These are phyloP conservation scores for Blastobotrys apis DNA, from an alignment of 1,139 yeast genomes.

Conservation along the genomic window DNA sequence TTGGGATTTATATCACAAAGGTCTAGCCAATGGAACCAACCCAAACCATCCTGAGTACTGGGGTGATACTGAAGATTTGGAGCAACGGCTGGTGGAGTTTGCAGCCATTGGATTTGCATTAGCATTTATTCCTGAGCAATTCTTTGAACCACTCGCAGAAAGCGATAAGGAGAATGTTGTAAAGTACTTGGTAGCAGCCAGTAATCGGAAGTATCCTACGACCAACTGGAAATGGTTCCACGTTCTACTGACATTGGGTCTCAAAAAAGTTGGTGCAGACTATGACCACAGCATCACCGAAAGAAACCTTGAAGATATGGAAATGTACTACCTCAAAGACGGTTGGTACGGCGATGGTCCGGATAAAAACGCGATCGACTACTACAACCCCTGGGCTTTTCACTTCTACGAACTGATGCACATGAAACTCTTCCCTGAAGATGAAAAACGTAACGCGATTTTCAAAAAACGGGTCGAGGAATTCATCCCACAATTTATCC, in stretches of 20 bases:
- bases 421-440: conserved; percentile 19
- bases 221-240: conserved; percentile 35
- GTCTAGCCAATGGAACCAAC: conserved; percentile 32
- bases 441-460: conserved; percentile 20
- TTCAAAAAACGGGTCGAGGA: conserved; percentile 25
- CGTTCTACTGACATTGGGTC: conserved; percentile 31
- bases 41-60: conserved; percentile 32
- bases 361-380: conserved; percentile 28
- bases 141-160: conserved; percentile 32
- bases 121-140: conserved; percentile 25
- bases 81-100: conserved; percentile 33
- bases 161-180: conserved; percentile 25
- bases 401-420: conserved; percentile 33
- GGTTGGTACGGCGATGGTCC: conserved; percentile 38
- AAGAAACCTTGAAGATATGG: conserved; percentile 26
- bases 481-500: conserved; percentile 27
- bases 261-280: conserved; percentile 28
- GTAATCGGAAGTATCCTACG: conserved; percentile 22
- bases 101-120: conserved; percentile 34
- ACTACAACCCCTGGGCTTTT: conserved; percentile 35
- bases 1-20: conserved; percentile 24
- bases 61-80: conserved; percentile 26
- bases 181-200: conserved; percentile 23
- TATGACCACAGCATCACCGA: conserved; percentile 19
- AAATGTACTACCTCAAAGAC: conserved; percentile 28